phyloP scores from a whole-genome alignment of 2,329 filamentous ascomycete genomes.

The Clonostachys chloroleuca region DNA sequence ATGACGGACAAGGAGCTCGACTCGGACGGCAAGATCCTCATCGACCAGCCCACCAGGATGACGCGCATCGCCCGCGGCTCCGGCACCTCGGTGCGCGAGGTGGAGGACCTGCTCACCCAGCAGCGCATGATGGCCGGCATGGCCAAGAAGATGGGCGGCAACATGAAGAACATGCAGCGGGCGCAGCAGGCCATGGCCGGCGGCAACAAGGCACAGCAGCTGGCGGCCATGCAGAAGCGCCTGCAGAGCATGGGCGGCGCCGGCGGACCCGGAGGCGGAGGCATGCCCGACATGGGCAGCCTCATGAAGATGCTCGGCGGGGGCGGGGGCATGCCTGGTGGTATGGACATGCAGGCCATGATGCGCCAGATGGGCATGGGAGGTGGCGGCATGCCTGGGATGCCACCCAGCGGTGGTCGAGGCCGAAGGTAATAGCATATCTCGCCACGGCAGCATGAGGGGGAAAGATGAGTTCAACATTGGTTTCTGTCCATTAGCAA shows the following conservation, averaged over 20 bases:
- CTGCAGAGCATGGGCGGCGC: conserved; percentile 81
- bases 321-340: conserved; percentile 63
- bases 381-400: conserved; percentile 28
- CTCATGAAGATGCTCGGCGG: conserved; percentile 91
- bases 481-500: background rate
- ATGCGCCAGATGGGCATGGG: conserved; percentile 67
- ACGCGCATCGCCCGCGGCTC: conserved; percentile 86
- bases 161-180: conserved; percentile 96
- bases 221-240: conserved; percentile 96
- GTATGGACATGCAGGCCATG: conserved; percentile 78
- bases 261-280: conserved; percentile 41
- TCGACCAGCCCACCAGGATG: conserved; percentile 89
- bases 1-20: conserved; percentile 98
- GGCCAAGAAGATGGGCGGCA: conserved; percentile 98
- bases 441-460: background rate
- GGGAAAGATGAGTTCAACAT: background rate
- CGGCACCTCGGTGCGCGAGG: conserved; percentile 85
- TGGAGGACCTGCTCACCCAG: conserved; percentile 95
- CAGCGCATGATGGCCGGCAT: conserved; percentile 98
- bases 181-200: conserved; percentile 89
- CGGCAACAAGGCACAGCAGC: conserved; percentile 85
- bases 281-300: conserved; percentile 78
- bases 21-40: conserved; percentile 89
- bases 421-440: conserved; percentile 15
- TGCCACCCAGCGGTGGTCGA: conserved; percentile 20